Conservation (phyloP, 108 stramenopile genomes). For the Stephanodiscus minutulus region DNA sequence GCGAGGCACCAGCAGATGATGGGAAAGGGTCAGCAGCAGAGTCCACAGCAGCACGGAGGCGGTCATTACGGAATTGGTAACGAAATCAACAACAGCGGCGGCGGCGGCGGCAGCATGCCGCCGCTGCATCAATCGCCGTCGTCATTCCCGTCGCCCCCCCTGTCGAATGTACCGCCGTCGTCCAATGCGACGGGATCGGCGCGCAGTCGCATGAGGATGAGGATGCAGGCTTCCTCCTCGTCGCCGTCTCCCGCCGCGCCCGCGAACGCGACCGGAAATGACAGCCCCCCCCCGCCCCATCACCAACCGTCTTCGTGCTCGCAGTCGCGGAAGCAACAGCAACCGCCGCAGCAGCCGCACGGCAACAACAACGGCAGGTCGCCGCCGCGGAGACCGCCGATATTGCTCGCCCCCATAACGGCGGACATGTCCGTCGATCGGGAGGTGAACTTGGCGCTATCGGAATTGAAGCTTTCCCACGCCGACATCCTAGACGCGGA, state of each 20-base stretch:
- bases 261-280: background rate
- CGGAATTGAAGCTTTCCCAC: constrained; percentile 57
- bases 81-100: background rate
- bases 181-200: constrained; percentile 11
- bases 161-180: constrained; percentile 1
- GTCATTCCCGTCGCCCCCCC: background rate
- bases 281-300: background rate
- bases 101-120: background rate
- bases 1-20: constrained; percentile 2
- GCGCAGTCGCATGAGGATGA: constrained; percentile 39
- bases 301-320: background rate
- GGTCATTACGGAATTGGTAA: background rate
- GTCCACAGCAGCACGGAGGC: background rate
- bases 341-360: background rate
- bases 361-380: constrained; percentile 11
- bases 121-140: background rate
- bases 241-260: background rate
- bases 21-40: too few relatives aligned
- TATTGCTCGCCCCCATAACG: background rate
- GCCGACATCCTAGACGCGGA: constrained; percentile 35
- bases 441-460: constrained; percentile 73
- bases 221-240: constrained; percentile 22
- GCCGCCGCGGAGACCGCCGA: background rate
- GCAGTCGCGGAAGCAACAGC: background rate
- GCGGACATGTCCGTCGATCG: constrained; percentile 48